Percentiles rank a stretch among this genome's conserved stretches.
These are phyloP conservation scores for Phytophthora brassicae DNA, from an alignment of 352 stramenopile genomes.

Conservation along the genomic window DNA sequence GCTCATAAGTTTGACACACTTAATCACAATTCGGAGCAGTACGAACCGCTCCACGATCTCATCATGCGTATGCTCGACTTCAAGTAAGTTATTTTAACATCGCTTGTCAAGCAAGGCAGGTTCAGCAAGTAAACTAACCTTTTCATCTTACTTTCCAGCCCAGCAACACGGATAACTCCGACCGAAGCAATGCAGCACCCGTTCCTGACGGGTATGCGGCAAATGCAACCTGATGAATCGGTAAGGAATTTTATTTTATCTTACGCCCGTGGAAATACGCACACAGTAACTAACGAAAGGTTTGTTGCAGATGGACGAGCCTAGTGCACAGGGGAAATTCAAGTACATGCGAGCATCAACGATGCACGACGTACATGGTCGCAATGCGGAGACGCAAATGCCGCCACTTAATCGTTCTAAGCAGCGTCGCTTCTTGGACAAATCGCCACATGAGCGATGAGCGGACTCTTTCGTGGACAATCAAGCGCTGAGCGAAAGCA, in stretches of 20 bases:
- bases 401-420: conserved; percentile 45
- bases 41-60: conserved; percentile 93
- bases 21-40: conserved; percentile 84
- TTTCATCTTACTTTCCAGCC: conserved; percentile 34
- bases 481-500: conserved; percentile 10
- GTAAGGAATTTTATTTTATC: neutral
- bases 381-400: conserved; percentile 35
- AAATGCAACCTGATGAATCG: conserved; percentile 41
- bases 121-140: neutral
- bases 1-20: conserved; percentile 43
- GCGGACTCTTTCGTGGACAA: conserved; percentile 1
- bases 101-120: too few species aligned
- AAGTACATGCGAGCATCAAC: conserved; percentile 50
- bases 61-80: conserved; percentile 95
- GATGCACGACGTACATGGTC: conserved; percentile 42
- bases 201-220: conserved; percentile 77
- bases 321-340: conserved; percentile 42
- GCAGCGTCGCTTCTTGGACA: conserved; percentile 49
- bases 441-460: conserved; percentile 45
- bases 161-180: conserved; percentile 89
- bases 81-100: conserved; percentile 70
- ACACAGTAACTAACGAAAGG: neutral
- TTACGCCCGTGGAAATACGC: neutral
- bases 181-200: conserved; percentile 93
- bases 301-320: conserved; percentile 22